Base-by-base conservation (phyloP, 306 rosid species). In the Calophaca sinica region DNA sequence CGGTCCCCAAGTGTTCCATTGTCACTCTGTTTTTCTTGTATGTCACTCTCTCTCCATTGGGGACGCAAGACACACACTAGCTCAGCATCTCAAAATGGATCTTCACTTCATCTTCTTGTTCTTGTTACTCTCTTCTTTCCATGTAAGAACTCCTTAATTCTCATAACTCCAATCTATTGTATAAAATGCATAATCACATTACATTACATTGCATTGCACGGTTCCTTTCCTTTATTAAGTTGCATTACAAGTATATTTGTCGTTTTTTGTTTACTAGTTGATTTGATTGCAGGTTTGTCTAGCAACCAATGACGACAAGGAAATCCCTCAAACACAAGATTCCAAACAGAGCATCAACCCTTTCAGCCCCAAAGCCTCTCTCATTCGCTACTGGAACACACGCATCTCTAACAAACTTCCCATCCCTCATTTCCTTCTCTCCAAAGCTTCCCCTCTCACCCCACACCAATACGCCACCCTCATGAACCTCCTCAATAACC, bases 381-480 rank as follows among this genome's bases (percentile, higher is more conserved):
- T 88, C 29, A 50, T 80, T 70, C 90, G 98, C 2, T 84, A 91
- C 57, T 94, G 98, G 98, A 89, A 88, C 79, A 74, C 50, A 7
- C 89, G 81, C 29, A 76, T 88, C 62, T 81, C 89, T 8, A 89
- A 70, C 74, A 48, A 74, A 2, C 83, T 71, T 51, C 88, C 86
- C 0, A 84, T 75, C 14, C 94, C 97, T 5, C 10, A 62, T 3
- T 94, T 89, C 62, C 63, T 94, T 41, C 76, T 94, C 67, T 80
- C 94, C 3, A 94, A 87, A 79, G 91, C 97, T 28, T 91, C 98
- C 1, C 88, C 88, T 5, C 91, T 94, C 74, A 81, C 86, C 13
- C 83, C 89, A 36, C 58, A 79, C 0, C 82, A 91, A 79, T 76
- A 81, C 2, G 91, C 94, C 33, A 7, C 58, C 3, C 62, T 94